Evolutionary conservation across 345 rosid species (phyloP), one percentile per base, ranked within the genome.

Genomic region (Arabis alpina): DNA sequence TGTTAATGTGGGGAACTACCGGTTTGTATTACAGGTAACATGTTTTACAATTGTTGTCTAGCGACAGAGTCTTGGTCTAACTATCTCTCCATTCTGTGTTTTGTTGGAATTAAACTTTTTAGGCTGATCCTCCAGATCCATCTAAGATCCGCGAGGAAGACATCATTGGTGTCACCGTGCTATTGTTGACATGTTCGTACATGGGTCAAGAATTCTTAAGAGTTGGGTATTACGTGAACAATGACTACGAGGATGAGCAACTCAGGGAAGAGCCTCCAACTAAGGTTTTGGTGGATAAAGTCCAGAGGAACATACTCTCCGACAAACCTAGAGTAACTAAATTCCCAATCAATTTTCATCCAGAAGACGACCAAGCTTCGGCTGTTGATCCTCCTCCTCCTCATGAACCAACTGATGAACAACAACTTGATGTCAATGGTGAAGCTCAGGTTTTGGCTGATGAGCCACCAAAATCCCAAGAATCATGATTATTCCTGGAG

Each of bases 311-410:
- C 54, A 89, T 93, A 53, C 77, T 91, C 62, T 81, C 94, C 1
- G 91, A 93, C 75, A 93, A 93, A 78, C 98, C 97, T 30, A 80
- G 97, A 71, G 98, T 91, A 16, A 93, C 96, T 11, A 93, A 93
- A 75, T 93, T 93, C 76, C 98, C 97, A 68, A 86, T 93, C 66
- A 89, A 91, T 65, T 93, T 93, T 77, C 92, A 85, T 80, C 96
- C 98, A 0, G 96, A 87, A 59, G 82, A 81, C 23, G 70, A 78
- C 54, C 85, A 72, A 76, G 84, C 95, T 39, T 87, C 86, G 39
- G 82, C 96, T 10, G 87, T 93, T 48, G 88, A 88, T 43, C n/a
- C n/a, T 19, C 82, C 88, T 54, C 77, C 71, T 0, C 40, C 40
- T 5, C 51, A 51, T 9, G 73, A 69, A 39, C 30, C 41, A 14